Percentiles rank a stretch among this genome's conserved stretches.
Evolutionary conservation across 139 green algal genomes (phyloP).

Genomic region (Haematococcus sp.): DNA sequence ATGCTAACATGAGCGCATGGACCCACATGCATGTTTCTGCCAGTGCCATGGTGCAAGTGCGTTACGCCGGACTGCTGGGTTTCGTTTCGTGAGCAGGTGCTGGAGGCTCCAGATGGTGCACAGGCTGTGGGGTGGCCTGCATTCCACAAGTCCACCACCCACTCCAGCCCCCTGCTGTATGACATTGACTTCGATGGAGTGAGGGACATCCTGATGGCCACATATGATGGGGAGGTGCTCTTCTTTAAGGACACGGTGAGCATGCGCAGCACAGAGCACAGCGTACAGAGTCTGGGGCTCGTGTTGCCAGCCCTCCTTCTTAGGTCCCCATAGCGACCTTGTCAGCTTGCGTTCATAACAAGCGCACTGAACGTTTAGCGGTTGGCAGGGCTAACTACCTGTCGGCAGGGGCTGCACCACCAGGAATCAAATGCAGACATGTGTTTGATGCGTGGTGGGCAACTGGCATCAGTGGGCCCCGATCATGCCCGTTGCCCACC

Average conservation of each 20-base stretch:
- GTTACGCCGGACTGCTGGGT: not conserved
- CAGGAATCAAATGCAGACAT: too few species aligned
- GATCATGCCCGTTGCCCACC: too few species aligned
- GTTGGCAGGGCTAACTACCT: not conserved
- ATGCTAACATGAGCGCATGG: not conserved
- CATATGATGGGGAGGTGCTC: constrained; percentile 91
- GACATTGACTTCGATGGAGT: constrained; percentile 89
- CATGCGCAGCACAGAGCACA: not conserved
- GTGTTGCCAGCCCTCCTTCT: too few species aligned
- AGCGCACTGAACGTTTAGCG: too few species aligned
- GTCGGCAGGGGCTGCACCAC: too few species aligned
- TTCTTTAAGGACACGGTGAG: constrained; percentile 84
- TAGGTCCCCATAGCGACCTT: too few species aligned
- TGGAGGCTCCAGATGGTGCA: constrained; percentile 81
- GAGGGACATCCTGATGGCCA: constrained; percentile 83
- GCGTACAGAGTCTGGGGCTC: not conserved
- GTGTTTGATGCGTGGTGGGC: too few species aligned
- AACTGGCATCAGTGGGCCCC: too few species aligned
- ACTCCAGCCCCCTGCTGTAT: constrained; percentile 87
- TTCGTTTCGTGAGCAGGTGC: constrained; percentile 34
- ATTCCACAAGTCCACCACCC: constrained; percentile 80
- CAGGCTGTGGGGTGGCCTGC: constrained; percentile 73
- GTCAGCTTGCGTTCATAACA: too few species aligned
- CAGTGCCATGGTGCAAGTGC: not conserved
- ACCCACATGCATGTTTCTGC: not conserved